These are phyloP conservation scores for Sherardia arvensis DNA, from an alignment of 257 asterid species.

Conservation along the genomic window DNA sequence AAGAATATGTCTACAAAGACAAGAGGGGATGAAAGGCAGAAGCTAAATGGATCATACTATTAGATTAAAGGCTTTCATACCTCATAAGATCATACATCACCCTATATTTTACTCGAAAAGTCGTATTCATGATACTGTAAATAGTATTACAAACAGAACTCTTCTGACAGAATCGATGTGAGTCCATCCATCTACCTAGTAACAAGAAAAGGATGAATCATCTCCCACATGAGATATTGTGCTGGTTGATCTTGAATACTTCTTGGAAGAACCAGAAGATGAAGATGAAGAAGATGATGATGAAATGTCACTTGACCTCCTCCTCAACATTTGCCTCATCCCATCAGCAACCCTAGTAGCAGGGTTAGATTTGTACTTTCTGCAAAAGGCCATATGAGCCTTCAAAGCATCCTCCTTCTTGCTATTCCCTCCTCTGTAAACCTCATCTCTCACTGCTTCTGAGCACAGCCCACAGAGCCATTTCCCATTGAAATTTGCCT, in stretches of 20 bases:
- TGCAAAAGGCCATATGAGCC: slow-evolving; percentile 81
- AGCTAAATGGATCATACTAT: not conserved
- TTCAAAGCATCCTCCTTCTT: slow-evolving; percentile 53
- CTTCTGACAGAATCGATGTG: not conserved
- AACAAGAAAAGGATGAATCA: slow-evolving; percentile 33
- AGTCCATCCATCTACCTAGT: not conserved
- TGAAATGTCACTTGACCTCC: slow-evolving; percentile 38
- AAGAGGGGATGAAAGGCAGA: not conserved
- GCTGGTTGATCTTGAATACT: slow-evolving; percentile 46
- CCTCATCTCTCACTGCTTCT: slow-evolving; percentile 85
- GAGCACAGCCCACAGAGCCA: slow-evolving; percentile 91
- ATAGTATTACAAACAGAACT: not conserved
- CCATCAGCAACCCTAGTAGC: slow-evolving; percentile 80
- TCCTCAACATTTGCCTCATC: slow-evolving; percentile 75
- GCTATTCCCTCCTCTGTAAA: slow-evolving; percentile 30
- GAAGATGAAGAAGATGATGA: slow-evolving; percentile 11
- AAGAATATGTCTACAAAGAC: too few relatives aligned
- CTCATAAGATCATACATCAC: not conserved
- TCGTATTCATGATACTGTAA: not conserved
- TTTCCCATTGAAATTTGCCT: slow-evolving; percentile 60
- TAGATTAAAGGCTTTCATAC: not conserved
- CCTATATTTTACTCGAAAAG: not conserved
- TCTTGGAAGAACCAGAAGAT: slow-evolving; percentile 25
- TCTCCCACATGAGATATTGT: slow-evolving; percentile 52
- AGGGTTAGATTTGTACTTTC: slow-evolving; percentile 66